Base-by-base conservation (phyloP, 2,329 filamentous ascomycete genomes). In the Fusarium ambrosium region DNA sequence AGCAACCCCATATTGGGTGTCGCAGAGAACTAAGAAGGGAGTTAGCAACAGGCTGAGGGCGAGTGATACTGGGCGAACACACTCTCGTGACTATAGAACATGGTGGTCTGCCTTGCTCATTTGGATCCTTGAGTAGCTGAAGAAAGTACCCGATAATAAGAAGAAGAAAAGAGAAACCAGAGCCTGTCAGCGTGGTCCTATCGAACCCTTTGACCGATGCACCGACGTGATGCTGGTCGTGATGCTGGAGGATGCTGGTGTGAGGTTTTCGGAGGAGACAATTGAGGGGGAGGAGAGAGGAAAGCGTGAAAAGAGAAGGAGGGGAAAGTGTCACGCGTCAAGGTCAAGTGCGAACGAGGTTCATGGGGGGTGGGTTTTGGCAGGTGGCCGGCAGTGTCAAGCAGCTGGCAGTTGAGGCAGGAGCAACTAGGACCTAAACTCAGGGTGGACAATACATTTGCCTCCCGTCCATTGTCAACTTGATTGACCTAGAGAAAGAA, bases 21-120 rank as follows among this genome's bases (percentile, higher is more conserved):
- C 96, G 4, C 92, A 97, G 65, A 99, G 90, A 69, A 99, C 91
- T 92, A 66, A 13, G 22, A n/a, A 18, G 51, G 24, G 11, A 22
- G 77, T 85, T 53, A 84, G 80, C 14, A 36, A 8, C 27, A n/a
- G 4, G 45, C 20, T 3, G 22, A 22, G 34, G 11, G 24, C 6
- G 18, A 22, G 41, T 18, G 53, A 45, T 16, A 37, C 48, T 55
- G 20, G 24, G 29, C 13, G 18, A 39, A 39, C 92, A 81, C 86
- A 97, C 96, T 94, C 84, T 98, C 95, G 85, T 98, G 94, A 79
- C 94, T 97, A 86, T 98, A 98, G 82, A 98, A 98, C 95, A 98
- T 98, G 77, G 41, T 71, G 64, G 43, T 66, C 56, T 63, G 10
- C 27, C 20, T 48, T 43, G n/a, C 32, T 53, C 16, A 48, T 39